These are phyloP conservation scores for Globisporangium megalacanthum DNA, from an alignment of 352 stramenopile species.

Conservation along the genomic window DNA sequence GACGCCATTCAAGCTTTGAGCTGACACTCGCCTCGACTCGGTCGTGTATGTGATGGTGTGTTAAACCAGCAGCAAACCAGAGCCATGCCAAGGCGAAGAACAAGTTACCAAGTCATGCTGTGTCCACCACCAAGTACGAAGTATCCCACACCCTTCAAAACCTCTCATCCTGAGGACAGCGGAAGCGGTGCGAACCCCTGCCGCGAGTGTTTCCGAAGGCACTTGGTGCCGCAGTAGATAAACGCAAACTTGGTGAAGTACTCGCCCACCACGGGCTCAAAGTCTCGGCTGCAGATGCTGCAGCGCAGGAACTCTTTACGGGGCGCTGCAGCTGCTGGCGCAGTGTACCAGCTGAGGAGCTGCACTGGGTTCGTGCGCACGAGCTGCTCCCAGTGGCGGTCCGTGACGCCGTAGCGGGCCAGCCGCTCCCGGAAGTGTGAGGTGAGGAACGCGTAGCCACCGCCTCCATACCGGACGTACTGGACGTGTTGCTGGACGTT, in stretches of 20 bases:
- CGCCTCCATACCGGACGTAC: slow-evolving; percentile 61
- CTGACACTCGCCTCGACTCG: no score
- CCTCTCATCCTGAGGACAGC: background rate
- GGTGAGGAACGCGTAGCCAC: slow-evolving; percentile 59
- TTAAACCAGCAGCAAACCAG: no score
- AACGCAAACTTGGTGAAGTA: slow-evolving; percentile 87
- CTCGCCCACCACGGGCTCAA: slow-evolving; percentile 81
- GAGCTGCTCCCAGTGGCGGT: slow-evolving; percentile 37
- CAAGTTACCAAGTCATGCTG: no score
- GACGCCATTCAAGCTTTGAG: no score
- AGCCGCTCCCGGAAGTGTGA: slow-evolving; percentile 42
- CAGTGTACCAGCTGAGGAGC: slow-evolving; percentile 58
- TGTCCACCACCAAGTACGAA: no score
- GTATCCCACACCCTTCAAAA: no score
- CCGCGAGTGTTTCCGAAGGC: slow-evolving; percentile 65
- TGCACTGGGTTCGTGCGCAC: slow-evolving; percentile 32
- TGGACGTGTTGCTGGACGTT: slow-evolving; percentile 62
- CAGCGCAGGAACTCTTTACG: slow-evolving; percentile 74
- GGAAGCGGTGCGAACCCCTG: slow-evolving; percentile 31
- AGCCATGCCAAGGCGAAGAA: no score
- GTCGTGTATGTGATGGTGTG: no score
- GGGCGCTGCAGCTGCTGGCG: slow-evolving; percentile 41
- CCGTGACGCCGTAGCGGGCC: slow-evolving; percentile 23
- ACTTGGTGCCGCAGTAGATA: slow-evolving; percentile 80
- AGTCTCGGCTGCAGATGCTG: slow-evolving; percentile 63